A percentile compares a stretch with the other conserved stretches of the same genome.
Conservation (phyloP, 2,329 filamentous ascomycete genomes). For the Coniella vitis region DNA sequence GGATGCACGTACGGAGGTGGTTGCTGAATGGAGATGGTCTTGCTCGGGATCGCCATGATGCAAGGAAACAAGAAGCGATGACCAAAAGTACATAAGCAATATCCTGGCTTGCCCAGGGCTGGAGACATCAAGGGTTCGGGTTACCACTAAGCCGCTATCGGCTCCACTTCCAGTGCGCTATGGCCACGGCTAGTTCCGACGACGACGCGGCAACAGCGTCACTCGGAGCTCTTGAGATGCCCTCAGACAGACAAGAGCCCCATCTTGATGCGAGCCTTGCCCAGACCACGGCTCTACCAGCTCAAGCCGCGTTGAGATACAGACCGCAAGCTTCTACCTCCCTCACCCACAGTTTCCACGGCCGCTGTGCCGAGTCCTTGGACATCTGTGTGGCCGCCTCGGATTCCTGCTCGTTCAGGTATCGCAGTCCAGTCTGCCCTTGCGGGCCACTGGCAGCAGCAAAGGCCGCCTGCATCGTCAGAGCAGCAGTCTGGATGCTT, state of each 20-base stretch:
- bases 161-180: too few relatives aligned
- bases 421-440: conserved; percentile 1
- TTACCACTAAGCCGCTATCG: too few relatives aligned
- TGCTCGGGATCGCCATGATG: background rate
- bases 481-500: conserved; percentile 31
- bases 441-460: conserved; percentile 4
- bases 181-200: background rate
- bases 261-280: too few relatives aligned
- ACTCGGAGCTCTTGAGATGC: background rate
- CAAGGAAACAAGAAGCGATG: too few relatives aligned
- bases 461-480: conserved; percentile 21
- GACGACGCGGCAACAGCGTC: background rate
- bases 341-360: conserved; percentile 22
- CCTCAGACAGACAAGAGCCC: too few relatives aligned
- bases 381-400: conserved; percentile 16
- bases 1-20: too few relatives aligned
- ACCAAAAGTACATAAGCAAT: too few relatives aligned
- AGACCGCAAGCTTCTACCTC: conserved; percentile 22
- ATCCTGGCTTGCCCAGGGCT: too few relatives aligned
- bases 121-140: too few relatives aligned
- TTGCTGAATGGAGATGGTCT: background rate
- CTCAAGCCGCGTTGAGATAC: conserved; percentile 18
- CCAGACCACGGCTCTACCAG: too few relatives aligned
- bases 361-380: conserved; percentile 15
- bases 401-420: conserved; percentile 17